phyloP scores from a whole-genome alignment of 805 yeast genomes.

The Zygosaccharomyces bisporus region DNA sequence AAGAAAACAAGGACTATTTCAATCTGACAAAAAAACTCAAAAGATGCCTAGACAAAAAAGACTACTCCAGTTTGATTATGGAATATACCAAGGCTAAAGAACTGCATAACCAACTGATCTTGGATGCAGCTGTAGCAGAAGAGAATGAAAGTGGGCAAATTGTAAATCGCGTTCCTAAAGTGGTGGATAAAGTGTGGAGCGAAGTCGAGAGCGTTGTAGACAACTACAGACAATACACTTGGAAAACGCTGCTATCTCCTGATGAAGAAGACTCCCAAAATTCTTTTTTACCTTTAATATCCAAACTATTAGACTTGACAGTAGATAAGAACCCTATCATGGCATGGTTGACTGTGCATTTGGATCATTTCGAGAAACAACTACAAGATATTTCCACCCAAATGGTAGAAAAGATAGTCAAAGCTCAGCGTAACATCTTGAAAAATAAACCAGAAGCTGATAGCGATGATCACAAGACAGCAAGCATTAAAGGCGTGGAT shows the following conservation, averaged over 20 bases:
- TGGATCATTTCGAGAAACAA: slow-evolving; percentile 38
- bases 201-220: slow-evolving; percentile 53
- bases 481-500: slow-evolving; percentile 29
- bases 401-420: slow-evolving; percentile 39
- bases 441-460: slow-evolving; percentile 24
- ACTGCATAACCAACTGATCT: slow-evolving; percentile 18
- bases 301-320: slow-evolving; percentile 60
- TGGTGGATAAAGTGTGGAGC: slow-evolving; percentile 52
- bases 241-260: slow-evolving; percentile 43
- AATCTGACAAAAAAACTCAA: slow-evolving; percentile 53
- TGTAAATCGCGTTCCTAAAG: slow-evolving; percentile 24
- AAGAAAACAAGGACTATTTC: slow-evolving; percentile 50
- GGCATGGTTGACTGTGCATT: slow-evolving; percentile 56
- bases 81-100: slow-evolving; percentile 54
- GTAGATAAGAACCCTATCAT: slow-evolving; percentile 59
- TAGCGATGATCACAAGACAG: slow-evolving; percentile 15
- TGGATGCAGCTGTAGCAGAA: slow-evolving; percentile 12
- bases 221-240: slow-evolving; percentile 49
- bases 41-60: slow-evolving; percentile 43
- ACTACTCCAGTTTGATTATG: slow-evolving; percentile 54
- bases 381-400: slow-evolving; percentile 43
- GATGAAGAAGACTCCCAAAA: slow-evolving; percentile 25
- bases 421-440: slow-evolving; percentile 40
- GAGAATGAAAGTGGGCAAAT: slow-evolving; percentile 29
- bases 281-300: slow-evolving; percentile 42